Evolutionary conservation across 2,329 filamentous ascomycete species (phyloP), one percentile per base, ranked within the genome.

Genomic region (Blastomyces emzantsi): DNA sequence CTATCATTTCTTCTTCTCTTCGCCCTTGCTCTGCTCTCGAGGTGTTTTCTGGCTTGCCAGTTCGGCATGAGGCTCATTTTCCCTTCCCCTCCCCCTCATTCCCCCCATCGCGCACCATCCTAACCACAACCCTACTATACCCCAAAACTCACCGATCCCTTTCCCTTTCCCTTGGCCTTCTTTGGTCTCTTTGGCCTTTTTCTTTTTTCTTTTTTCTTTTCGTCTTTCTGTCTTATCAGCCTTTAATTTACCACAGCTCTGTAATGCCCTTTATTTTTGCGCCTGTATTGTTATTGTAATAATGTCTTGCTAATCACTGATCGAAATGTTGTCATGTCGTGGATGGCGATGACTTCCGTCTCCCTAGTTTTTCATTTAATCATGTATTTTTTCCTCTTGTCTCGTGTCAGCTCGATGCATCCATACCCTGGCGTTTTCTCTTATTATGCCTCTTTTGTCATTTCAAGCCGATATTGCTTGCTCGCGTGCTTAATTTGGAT

Each of bases 371-470:
- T 59, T 30, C 22, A 28, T 59, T 59, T 39, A 19, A n/a, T 30
- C n/a, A 6, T 45, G 36, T 45, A 43, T 59, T 22, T 59, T 22
- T 59, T 36, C 2, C n/a, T 30, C 15, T 2, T 57, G 5, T 41
- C 30, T 41, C 30, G 30, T 57, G 30, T 57, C 30, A 57, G 30
- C 54, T 39, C 54, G 33, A 41, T 57, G 54, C 54, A 57, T 57
- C 33, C 57, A 60, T 60, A 60, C 57, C 57, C 57, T 60, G 57
- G 57, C 57, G 57, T 60, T 60, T 60, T 33, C 56, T 25, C 15
- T 58, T 58, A 17, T 30, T n/a, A 17, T 47, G 15, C 41, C 57
- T 45, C 36, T 47, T 60, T 57, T 25, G 54, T 57, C 19, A 19
- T 41, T 30, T 28, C 33, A 45, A 49, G 15, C 57, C 41, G 43